phyloP scores from a whole-genome alignment of 1,284 basidiomycete species.

The Mycosarcoma maydis region DNA sequence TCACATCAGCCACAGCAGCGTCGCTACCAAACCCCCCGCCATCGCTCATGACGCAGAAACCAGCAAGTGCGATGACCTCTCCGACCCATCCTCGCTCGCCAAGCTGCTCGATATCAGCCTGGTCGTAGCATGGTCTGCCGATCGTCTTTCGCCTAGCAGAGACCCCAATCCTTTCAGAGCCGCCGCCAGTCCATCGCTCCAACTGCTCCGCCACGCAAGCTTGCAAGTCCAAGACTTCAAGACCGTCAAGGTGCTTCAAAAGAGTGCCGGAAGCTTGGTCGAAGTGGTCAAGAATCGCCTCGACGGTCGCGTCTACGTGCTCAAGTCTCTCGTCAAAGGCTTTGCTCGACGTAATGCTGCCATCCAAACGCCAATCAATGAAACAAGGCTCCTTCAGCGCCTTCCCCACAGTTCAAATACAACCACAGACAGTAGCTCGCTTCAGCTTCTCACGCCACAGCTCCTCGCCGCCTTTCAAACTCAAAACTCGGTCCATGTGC shows the following conservation, averaged over 20 bases:
- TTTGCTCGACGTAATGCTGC: conserved; percentile 56
- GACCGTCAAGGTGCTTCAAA: conserved; percentile 54
- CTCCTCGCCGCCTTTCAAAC: conserved; percentile 63
- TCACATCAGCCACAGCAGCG: conserved; percentile 22
- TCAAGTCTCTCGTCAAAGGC: conserved; percentile 64
- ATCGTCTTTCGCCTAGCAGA: conserved; percentile 21
- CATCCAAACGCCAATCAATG: conserved; percentile 57
- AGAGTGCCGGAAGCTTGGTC: conserved; percentile 55
- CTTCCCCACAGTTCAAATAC: too few relatives aligned
- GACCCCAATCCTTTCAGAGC: conserved; percentile 44
- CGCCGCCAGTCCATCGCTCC: conserved; percentile 23
- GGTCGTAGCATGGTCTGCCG: conserved; percentile 48
- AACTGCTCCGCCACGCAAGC: conserved; percentile 25
- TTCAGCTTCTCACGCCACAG: conserved; percentile 45
- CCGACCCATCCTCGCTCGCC: conserved; percentile 4
- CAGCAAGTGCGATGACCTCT: conserved; percentile 1
- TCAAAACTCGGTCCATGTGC: conserved; percentile 57
- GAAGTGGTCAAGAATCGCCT: conserved; percentile 62
- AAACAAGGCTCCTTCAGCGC: conserved; percentile 53
- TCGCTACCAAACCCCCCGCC: not conserved
- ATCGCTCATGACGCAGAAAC: not conserved
- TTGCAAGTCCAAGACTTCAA: conserved; percentile 54
- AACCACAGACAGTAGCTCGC: not conserved
- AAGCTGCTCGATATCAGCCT: conserved; percentile 49
- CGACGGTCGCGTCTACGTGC: conserved; percentile 62